These are phyloP conservation scores for Solanum sitiens DNA, from an alignment of 257 asterid genomes.

Conservation along the genomic window DNA sequence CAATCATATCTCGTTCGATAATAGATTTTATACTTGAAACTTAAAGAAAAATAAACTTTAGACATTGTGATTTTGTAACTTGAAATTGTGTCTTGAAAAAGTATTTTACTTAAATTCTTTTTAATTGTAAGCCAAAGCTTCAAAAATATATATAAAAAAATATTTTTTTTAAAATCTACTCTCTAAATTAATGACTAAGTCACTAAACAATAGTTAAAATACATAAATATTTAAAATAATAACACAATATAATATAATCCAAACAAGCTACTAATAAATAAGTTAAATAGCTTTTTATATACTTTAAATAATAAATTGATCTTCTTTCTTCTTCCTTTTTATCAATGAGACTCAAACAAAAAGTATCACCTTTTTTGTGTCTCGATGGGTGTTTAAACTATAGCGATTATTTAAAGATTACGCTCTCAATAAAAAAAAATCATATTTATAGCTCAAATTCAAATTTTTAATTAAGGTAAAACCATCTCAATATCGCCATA, in stretches of 20 bases:
- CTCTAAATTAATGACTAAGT: neutral
- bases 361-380: neutral
- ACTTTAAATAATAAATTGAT: too few species aligned
- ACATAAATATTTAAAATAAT: neutral
- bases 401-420: too few species aligned
- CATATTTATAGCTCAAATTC: fast-evolving
- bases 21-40: too few species aligned
- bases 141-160: neutral
- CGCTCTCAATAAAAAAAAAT: too few species aligned
- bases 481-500: neutral
- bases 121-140: neutral
- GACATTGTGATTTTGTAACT: neutral
- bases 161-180: neutral
- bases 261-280: neutral
- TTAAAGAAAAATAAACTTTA: too few species aligned
- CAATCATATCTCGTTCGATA: neutral
- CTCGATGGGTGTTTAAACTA: too few species aligned
- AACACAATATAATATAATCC: neutral
- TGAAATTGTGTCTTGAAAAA: neutral
- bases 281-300: neutral
- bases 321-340: neutral
- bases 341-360: neutral
- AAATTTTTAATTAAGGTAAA: too few species aligned
- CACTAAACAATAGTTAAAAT: neutral
- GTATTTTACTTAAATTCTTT: neutral